phyloP scores from a whole-genome alignment of 352 stramenopile genomes.

The Halophytophthora polymorphica region DNA sequence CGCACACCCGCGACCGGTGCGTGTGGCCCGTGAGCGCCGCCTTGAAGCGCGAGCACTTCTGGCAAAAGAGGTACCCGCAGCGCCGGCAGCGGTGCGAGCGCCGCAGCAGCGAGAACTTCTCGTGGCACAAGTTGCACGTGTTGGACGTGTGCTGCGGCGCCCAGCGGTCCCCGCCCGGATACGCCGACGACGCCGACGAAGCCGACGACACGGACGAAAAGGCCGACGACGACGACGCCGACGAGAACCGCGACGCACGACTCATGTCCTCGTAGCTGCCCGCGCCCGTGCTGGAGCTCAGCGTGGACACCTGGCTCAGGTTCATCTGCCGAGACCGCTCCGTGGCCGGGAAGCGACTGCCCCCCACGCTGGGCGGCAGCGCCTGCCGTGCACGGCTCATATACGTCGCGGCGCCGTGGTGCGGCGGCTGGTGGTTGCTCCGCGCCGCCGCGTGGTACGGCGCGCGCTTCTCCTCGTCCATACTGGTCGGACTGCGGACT shows the following conservation, averaged over 20 bases:
- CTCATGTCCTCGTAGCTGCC: constrained; percentile 42
- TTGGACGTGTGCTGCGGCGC: constrained; percentile 69
- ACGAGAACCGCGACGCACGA: constrained; percentile 64
- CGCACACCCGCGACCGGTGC: constrained; percentile 83
- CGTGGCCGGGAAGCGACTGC: constrained; percentile 23
- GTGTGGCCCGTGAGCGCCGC: constrained; percentile 73
- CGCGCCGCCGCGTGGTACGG: neutral
- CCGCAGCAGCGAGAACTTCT: constrained; percentile 81
- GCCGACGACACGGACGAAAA: constrained; percentile 34
- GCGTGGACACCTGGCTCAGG: constrained; percentile 36
- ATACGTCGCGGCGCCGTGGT: neutral
- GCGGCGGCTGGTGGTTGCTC: neutral
- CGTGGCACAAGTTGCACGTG: constrained; percentile 69
- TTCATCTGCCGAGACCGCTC: constrained; percentile 48
- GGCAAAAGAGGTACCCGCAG: constrained; percentile 80
- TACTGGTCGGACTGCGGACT: constrained; percentile 2
- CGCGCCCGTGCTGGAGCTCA: constrained; percentile 15
- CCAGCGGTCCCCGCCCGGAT: constrained; percentile 53
- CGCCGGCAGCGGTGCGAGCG: constrained; percentile 77
- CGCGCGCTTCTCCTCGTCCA: constrained; percentile 36
- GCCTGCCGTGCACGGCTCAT: constrained; percentile 10
- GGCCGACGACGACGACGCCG: constrained; percentile 28
- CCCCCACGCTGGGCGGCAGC: neutral
- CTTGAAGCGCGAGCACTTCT: constrained; percentile 80
- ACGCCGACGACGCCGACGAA: constrained; percentile 23